Percentiles rank a stretch among this genome's conserved stretches.
These are phyloP conservation scores for Dactylonectria macrodidyma DNA, from an alignment of 2,329 filamentous ascomycete species.

Conservation along the genomic window DNA sequence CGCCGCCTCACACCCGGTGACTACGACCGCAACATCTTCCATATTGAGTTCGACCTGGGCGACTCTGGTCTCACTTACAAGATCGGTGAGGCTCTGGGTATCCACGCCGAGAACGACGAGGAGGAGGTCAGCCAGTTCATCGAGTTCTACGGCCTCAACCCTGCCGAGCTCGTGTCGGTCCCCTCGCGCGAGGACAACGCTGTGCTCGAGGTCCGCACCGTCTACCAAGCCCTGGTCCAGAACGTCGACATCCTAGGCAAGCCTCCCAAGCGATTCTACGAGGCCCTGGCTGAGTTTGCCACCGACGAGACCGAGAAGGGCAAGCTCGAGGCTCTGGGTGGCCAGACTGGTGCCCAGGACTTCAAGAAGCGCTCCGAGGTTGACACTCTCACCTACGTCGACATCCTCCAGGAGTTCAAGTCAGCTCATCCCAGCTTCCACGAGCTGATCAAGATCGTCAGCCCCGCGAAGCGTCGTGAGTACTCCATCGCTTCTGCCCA, in stretches of 20 bases:
- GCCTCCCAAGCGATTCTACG: slow-evolving; percentile 98
- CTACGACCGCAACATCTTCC: slow-evolving; percentile 99
- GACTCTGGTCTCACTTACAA: slow-evolving; percentile 93
- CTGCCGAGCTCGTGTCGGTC: slow-evolving; percentile 90
- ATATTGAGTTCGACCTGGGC: slow-evolving; percentile 98
- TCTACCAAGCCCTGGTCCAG: slow-evolving; percentile 91
- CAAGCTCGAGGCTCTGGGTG: slow-evolving; percentile 82
- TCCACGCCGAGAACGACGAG: slow-evolving; percentile 94
- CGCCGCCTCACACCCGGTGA: slow-evolving; percentile 88
- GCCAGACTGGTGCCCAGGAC: slow-evolving; percentile 85
- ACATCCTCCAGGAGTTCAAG: slow-evolving; percentile 89
- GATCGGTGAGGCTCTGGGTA: slow-evolving; percentile 96
- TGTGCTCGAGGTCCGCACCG: slow-evolving; percentile 87
- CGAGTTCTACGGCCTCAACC: slow-evolving; percentile 86
- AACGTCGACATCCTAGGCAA: slow-evolving; percentile 98
- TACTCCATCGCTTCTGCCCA: slow-evolving; percentile 99
- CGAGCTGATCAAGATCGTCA: slow-evolving; percentile 89
- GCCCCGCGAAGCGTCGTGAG: slow-evolving; percentile 94
- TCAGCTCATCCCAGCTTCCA: slow-evolving; percentile 92
- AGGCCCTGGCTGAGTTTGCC: slow-evolving; percentile 89
- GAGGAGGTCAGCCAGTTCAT: slow-evolving; percentile 88
- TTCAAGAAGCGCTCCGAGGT: slow-evolving; percentile 95
- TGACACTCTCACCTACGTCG: slow-evolving; percentile 91
- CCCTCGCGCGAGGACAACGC: slow-evolving; percentile 84
- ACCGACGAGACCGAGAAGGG: slow-evolving; percentile 86